Evolutionary conservation across 768 basidiomycete genomes (phyloP), one percentile per base, ranked within the genome.

Genomic region (Macrolepiota fuliginosa): DNA sequence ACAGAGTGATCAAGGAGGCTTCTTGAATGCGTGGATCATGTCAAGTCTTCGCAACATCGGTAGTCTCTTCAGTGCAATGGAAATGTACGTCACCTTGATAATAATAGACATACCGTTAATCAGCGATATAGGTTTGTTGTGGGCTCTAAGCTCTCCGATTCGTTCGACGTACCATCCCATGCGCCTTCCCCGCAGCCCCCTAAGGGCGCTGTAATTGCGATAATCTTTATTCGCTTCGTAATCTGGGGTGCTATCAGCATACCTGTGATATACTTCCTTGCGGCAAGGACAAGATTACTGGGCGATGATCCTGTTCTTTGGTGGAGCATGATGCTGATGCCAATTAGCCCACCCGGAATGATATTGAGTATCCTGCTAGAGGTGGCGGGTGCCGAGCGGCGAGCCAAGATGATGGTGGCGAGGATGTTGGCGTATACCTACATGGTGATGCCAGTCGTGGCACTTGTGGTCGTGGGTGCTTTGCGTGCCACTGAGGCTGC

Each of bases 281-380:
- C 62, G 9, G 25, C 52, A 1, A 57, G 36, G 25, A 63, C 62
- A 1, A 35, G 17, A 1, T 19, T 63, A 13, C 37, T 63, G 0
- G 57, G 56, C 0, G 52, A 59, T 50, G 62, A 63, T 42, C 57
- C 56, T 1, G 25, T 63, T 12, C 42, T 63, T 11, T 63, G 62
- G 62, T 63, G 56, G 56, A 54, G 57, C 13, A 58, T 63, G 62
- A 63, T 63, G 62, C 32, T 63, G 19, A 63, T 63, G 62, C 62
- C 62, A 15, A 45, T 58, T n/a, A 42, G 62, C 17, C 62, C 62
- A 2, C 62, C 62, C 7, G 62, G 27, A 2, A 22, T 63, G 52
- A 54, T 63, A 37, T 25, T 63, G 25, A 54, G 56, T n/a, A 40
- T 54, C 5, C 17, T 63, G 3, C 15, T 58, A 15, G 62, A 63